These are phyloP conservation scores for Takashimella tepidaria DNA, from an alignment of 1,284 basidiomycete genomes.

Conservation along the genomic window DNA sequence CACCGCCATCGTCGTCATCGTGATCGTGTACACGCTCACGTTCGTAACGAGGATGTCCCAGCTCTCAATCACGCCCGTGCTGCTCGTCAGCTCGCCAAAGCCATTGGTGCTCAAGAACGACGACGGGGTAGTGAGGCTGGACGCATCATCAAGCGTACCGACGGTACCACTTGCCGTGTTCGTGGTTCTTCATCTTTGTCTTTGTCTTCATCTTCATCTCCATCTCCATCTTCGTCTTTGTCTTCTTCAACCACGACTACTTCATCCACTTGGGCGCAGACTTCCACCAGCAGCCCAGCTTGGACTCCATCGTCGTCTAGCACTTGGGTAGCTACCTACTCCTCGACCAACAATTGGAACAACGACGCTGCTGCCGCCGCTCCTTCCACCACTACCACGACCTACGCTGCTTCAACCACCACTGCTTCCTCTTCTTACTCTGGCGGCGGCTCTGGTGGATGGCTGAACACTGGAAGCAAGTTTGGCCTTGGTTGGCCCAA, in stretches of 20 bases:
- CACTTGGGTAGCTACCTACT: constrained; percentile 6
- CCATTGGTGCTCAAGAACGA: background rate
- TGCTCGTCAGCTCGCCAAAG: background rate
- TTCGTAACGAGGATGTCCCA: constrained; percentile 3
- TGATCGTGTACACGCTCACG: background rate
- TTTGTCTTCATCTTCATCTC: constrained; percentile 7
- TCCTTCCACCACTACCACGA: constrained; percentile 9
- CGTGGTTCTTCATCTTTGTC: constrained; percentile 22
- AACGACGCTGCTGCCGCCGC: constrained; percentile 1
- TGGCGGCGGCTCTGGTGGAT: constrained; percentile 4
- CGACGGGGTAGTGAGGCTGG: background rate
- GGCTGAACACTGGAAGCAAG: constrained; percentile 49
- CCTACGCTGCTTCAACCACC: constrained; percentile 17
- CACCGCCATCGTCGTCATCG: constrained; percentile 7
- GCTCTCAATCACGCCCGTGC: constrained; percentile 47
- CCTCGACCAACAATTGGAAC: constrained; percentile 3
- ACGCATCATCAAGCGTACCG: constrained; percentile 14
- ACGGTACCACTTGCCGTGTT: constrained; percentile 43
- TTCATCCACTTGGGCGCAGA: constrained; percentile 5
- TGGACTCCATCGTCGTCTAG: constrained; percentile 5
- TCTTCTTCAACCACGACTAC: background rate
- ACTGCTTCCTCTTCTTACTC: constrained; percentile 16
- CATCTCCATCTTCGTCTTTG: no score
- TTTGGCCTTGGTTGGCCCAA: constrained; percentile 63
- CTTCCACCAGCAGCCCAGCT: constrained; percentile 4